These are phyloP conservation scores for Clavispora asparagi DNA, from an alignment of 805 yeast genomes.

Conservation along the genomic window DNA sequence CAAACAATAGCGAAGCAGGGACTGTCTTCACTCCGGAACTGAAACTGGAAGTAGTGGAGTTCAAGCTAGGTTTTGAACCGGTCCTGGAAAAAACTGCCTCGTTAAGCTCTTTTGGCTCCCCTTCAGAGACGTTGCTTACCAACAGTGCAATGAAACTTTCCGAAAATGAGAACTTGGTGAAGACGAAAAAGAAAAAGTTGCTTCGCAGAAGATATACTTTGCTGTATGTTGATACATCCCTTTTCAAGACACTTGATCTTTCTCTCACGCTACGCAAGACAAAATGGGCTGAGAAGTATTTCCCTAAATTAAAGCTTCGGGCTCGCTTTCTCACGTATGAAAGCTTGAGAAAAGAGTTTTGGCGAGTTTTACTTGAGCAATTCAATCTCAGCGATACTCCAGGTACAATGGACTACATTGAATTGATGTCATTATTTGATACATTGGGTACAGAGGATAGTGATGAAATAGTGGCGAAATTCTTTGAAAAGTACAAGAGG, in stretches of 20 bases:
- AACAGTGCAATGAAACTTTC: slow-evolving; percentile 19
- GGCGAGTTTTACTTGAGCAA: slow-evolving; percentile 58
- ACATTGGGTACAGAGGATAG: slow-evolving; percentile 50
- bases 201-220: slow-evolving; percentile 27
- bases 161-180: slow-evolving; percentile 28
- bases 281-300: slow-evolving; percentile 32
- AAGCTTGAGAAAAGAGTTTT: slow-evolving; percentile 59
- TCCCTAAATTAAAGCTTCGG: slow-evolving; percentile 54
- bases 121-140: slow-evolving; percentile 5
- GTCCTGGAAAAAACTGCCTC: neutral
- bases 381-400: slow-evolving; percentile 39
- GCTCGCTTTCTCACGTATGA: slow-evolving; percentile 66
- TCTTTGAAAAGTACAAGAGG: slow-evolving; percentile 43
- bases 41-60: neutral
- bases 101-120: slow-evolving; percentile 1
- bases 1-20: neutral
- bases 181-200: slow-evolving; percentile 22
- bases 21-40: too few relatives aligned
- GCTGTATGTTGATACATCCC: slow-evolving; percentile 33
- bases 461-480: slow-evolving; percentile 49
- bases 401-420: slow-evolving; percentile 46
- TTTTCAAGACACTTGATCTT: slow-evolving; percentile 38
- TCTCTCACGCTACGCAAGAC: slow-evolving; percentile 25
- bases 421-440: slow-evolving; percentile 60
- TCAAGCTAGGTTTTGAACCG: neutral